Conservation (phyloP, 2,329 filamentous ascomycete species). For the Pyrenochaeta sp. region DNA sequence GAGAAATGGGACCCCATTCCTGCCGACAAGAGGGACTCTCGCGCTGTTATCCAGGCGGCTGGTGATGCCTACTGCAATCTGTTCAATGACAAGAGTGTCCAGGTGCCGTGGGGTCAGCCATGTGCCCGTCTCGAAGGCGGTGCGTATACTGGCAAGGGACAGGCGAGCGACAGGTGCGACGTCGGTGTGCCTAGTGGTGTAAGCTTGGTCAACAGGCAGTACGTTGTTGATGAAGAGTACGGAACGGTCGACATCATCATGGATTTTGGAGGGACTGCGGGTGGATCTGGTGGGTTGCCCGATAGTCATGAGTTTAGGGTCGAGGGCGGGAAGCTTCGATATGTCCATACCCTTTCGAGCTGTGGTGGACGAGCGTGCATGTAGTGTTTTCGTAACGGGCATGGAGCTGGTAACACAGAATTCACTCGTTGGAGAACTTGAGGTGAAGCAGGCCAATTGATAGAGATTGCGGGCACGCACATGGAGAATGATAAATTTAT, state of each 20-base stretch:
- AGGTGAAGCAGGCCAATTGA: no score
- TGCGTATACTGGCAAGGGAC: constrained; percentile 37
- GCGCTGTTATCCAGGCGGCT: constrained; percentile 36
- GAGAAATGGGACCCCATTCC: constrained; percentile 38
- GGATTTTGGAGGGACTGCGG: constrained; percentile 35
- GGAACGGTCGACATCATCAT: constrained; percentile 43
- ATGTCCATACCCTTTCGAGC: constrained; percentile 40
- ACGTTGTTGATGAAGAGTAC: constrained; percentile 42
- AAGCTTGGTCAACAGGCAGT: constrained; percentile 36
- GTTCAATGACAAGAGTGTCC: constrained; percentile 35
- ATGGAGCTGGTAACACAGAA: not conserved
- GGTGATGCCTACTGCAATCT: constrained; percentile 41
- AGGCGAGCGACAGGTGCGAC: constrained; percentile 32
- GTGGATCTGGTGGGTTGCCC: constrained; percentile 32
- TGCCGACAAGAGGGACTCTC: constrained; percentile 21
- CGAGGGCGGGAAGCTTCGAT: constrained; percentile 40
- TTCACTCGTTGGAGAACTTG: not conserved
- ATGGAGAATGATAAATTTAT: no score
- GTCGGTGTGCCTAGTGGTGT: constrained; percentile 42
- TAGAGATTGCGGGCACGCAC: no score
- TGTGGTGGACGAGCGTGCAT: constrained; percentile 38
- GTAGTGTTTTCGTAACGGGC: constrained; percentile 4
- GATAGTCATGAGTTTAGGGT: constrained; percentile 45
- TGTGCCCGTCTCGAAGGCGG: constrained; percentile 41
- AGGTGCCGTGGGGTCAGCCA: constrained; percentile 39